Evolutionary conservation across 495 filamentous ascomycete species (phyloP).

Genomic region (Lichina pygmaea): DNA sequence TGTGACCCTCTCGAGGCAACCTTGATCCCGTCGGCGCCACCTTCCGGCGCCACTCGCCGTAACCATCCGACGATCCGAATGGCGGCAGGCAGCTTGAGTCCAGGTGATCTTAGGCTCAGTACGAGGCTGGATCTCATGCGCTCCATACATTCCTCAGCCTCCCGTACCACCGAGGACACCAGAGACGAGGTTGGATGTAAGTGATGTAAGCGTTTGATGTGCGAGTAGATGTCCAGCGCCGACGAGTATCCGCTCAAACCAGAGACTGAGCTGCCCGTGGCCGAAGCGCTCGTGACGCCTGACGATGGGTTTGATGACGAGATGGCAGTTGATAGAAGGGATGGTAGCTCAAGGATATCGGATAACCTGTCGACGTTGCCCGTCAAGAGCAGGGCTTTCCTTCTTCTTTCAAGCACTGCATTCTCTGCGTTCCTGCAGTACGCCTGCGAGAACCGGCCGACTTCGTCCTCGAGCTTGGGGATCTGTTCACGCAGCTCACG

Average conservation of each 20-base stretch:
- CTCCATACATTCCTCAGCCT: slow-evolving; percentile 74
- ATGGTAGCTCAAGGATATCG: slow-evolving; percentile 78
- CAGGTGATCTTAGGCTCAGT: slow-evolving; percentile 40
- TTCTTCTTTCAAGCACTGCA: slow-evolving; percentile 43
- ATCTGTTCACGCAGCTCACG: slow-evolving; percentile 39
- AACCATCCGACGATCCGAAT: slow-evolving; percentile 87
- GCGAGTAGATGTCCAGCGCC: slow-evolving; percentile 75
- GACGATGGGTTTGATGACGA: slow-evolving; percentile 17
- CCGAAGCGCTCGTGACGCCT: slow-evolving; percentile 15
- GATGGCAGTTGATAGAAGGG: slow-evolving; percentile 52
- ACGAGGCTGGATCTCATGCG: slow-evolving; percentile 74
- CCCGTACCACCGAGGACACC: slow-evolving; percentile 39
- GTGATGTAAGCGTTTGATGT: slow-evolving; percentile 65
- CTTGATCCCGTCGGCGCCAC: slow-evolving; percentile 19
- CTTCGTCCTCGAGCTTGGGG: slow-evolving; percentile 53
- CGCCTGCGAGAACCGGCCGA: slow-evolving; percentile 54
- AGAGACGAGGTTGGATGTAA: slow-evolving; percentile 59
- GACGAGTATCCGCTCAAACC: slow-evolving; percentile 31
- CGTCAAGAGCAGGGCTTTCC: slow-evolving; percentile 60
- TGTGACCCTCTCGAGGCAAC: background rate
- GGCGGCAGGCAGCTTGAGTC: slow-evolving; percentile 68
- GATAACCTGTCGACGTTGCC: slow-evolving; percentile 73
- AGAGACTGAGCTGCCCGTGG: slow-evolving; percentile 25
- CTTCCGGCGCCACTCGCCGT: slow-evolving; percentile 58
- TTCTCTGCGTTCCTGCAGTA: slow-evolving; percentile 57